These are phyloP conservation scores for Kodamaea kakaduensis DNA, from an alignment of 805 yeast genomes.

Conservation along the genomic window DNA sequence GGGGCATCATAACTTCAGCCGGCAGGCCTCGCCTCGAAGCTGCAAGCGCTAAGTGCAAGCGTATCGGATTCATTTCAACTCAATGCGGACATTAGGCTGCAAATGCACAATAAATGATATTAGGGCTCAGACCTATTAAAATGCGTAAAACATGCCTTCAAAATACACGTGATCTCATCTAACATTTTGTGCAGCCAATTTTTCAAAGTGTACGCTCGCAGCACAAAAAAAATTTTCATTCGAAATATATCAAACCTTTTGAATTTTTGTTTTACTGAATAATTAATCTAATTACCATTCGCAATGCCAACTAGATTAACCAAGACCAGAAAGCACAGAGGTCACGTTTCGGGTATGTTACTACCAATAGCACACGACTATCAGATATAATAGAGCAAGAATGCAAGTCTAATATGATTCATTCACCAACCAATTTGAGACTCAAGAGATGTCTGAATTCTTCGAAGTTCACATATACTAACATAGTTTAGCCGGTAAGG, in stretches of 20 bases:
- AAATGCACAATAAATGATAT: too few species aligned
- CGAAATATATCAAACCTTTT: slow-evolving; percentile 7
- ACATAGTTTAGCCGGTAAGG: slow-evolving; percentile 87
- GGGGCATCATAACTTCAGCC: too few species aligned
- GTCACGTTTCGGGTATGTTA: slow-evolving; percentile 97
- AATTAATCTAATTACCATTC: slow-evolving; percentile 11
- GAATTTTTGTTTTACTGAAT: slow-evolving; percentile 6
- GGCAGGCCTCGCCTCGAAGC: too few species aligned
- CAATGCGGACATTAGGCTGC: too few species aligned
- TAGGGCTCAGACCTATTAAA: too few species aligned
- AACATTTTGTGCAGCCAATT: slow-evolving; percentile 2
- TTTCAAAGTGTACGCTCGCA: slow-evolving; percentile 1
- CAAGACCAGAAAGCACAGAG: slow-evolving; percentile 99
- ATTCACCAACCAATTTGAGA: too few species aligned
- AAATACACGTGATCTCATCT: too few species aligned
- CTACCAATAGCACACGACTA: not conserved
- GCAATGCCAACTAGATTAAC: slow-evolving; percentile 98
- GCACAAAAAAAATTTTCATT: slow-evolving; percentile 9
- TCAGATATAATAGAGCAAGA: not conserved
- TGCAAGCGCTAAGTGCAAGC: too few species aligned
- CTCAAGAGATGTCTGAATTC: not conserved
- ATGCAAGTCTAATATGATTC: too few species aligned
- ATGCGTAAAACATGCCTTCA: too few species aligned
- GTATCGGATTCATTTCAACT: too few species aligned
- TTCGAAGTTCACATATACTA: slow-evolving; percentile 23